Percentiles rank a stretch among this genome's conserved stretches.
Evolutionary conservation across 768 basidiomycete species (phyloP).

Genomic region (Sporobolomyces pararoseus): DNA sequence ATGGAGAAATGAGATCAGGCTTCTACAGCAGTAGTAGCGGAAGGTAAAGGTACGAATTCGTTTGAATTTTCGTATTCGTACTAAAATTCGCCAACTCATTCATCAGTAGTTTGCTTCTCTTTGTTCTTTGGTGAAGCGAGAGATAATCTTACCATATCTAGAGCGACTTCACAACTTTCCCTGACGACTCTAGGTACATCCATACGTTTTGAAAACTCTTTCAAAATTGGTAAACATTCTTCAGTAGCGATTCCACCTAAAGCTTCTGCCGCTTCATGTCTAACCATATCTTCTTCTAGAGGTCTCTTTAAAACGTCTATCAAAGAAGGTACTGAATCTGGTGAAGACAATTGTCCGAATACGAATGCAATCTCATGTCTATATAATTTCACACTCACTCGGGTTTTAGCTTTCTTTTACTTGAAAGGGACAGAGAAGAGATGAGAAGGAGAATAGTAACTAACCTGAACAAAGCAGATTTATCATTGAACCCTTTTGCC

Average conservation of each 20-base stretch:
- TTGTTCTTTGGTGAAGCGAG: too few species aligned
- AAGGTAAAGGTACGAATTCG: slow-evolving; percentile 34
- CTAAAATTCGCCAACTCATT: slow-evolving; percentile 5
- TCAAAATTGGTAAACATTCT: slow-evolving; percentile 78
- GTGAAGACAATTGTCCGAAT: slow-evolving; percentile 88
- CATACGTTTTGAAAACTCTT: slow-evolving; percentile 72
- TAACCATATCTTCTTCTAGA: slow-evolving; percentile 88
- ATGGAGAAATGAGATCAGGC: slow-evolving; percentile 4
- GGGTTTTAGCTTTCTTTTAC: not conserved
- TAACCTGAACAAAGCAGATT: slow-evolving; percentile 88
- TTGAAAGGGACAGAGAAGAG: not conserved
- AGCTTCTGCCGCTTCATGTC: slow-evolving; percentile 97
- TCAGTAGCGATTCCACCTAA: slow-evolving; percentile 94
- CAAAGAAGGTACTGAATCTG: slow-evolving; percentile 80
- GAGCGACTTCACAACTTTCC: slow-evolving; percentile 91
- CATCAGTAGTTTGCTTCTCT: not conserved
- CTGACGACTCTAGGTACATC: slow-evolving; percentile 84
- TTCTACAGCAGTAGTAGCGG: slow-evolving; percentile 2
- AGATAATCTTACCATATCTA: slow-evolving; percentile 54
- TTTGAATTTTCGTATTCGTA: slow-evolving; percentile 39
- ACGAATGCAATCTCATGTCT: slow-evolving; percentile 99
- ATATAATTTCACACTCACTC: not conserved
- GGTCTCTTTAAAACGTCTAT: slow-evolving; percentile 68
- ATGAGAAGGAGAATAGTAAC: slow-evolving; percentile 43
- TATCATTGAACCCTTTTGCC: slow-evolving; percentile 81